Evolutionary conservation across 2,329 filamentous ascomycete species (phyloP).

Genomic region (Tolypocladium endophyticum): DNA sequence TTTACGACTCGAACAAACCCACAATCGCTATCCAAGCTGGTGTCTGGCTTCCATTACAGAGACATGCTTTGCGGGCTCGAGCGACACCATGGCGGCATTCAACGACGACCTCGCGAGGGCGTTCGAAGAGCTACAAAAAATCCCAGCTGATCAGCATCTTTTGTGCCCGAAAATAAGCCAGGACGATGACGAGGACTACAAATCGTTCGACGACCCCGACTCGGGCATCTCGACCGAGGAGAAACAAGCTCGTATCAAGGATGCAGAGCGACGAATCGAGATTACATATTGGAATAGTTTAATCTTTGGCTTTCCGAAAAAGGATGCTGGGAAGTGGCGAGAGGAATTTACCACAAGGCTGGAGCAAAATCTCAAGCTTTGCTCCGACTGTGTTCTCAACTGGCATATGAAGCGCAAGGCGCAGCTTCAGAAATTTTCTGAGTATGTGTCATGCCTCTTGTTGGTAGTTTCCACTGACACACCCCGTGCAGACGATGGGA

Average conservation of each 20-base stretch:
- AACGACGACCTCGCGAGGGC: constrained; percentile 30
- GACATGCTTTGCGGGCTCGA: constrained; percentile 1
- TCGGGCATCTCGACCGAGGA: constrained; percentile 38
- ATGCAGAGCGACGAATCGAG: constrained; percentile 45
- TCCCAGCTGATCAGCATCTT: constrained; percentile 47
- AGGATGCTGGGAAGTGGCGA: constrained; percentile 48
- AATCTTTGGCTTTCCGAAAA: constrained; percentile 55
- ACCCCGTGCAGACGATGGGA: constrained; percentile 27
- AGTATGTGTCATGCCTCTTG: constrained; percentile 30
- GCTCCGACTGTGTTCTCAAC: constrained; percentile 60
- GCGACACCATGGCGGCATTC: constrained; percentile 24
- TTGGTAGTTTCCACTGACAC: constrained; percentile 11
- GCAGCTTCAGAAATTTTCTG: constrained; percentile 51
- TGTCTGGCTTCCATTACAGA: background rate
- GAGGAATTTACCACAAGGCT: constrained; percentile 47
- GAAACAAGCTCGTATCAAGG: constrained; percentile 42
- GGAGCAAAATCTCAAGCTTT: constrained; percentile 48
- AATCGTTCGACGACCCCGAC: constrained; percentile 33
- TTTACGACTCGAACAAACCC: background rate
- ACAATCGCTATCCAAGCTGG: background rate
- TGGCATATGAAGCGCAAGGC: constrained; percentile 61
- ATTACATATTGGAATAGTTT: constrained; percentile 58
- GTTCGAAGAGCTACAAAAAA: constrained; percentile 30
- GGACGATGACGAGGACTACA: constrained; percentile 54
- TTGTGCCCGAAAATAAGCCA: constrained; percentile 56